Conservation (phyloP, 2,329 filamentous ascomycete species). For the Alternaria alternata region DNA sequence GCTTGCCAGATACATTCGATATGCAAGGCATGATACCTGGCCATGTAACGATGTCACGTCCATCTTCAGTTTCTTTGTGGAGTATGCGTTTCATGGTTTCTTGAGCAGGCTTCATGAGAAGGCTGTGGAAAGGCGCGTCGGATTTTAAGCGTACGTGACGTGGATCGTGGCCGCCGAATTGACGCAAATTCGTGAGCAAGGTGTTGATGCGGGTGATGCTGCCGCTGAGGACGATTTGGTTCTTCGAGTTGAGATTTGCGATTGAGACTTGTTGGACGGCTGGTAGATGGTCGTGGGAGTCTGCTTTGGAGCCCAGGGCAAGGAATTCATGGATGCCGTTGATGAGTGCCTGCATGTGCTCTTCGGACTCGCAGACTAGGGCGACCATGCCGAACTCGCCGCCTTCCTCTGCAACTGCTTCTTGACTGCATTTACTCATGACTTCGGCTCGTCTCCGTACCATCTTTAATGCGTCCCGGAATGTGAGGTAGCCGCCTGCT, state of each 20-base stretch:
- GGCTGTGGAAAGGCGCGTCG: constrained; percentile 89
- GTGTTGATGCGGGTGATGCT: constrained; percentile 83
- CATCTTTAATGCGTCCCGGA: constrained; percentile 78
- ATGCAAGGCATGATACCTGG: constrained; percentile 79
- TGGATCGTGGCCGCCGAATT: constrained; percentile 91
- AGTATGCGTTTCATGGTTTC: constrained; percentile 75
- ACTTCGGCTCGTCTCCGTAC: constrained; percentile 80
- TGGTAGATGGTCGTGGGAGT: constrained; percentile 72
- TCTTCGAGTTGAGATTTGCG: constrained; percentile 94
- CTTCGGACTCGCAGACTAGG: constrained; percentile 79
- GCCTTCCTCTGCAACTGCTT: constrained; percentile 71
- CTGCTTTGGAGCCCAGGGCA: constrained; percentile 71
- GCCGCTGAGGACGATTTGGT: constrained; percentile 93
- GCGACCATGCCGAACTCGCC: constrained; percentile 95
- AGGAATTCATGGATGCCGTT: constrained; percentile 81
- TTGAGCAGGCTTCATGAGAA: constrained; percentile 87
- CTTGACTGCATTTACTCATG: constrained; percentile 79
- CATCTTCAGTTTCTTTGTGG: constrained; percentile 63
- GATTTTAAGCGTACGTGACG: constrained; percentile 85
- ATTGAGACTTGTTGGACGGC: constrained; percentile 88
- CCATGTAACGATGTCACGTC: constrained; percentile 74
- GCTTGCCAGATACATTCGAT: constrained; percentile 83
- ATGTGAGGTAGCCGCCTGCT: constrained; percentile 79
- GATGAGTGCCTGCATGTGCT: constrained; percentile 74
- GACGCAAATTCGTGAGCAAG: constrained; percentile 82